Base-by-base conservation (phyloP, 2,329 filamentous ascomycete genomes). In the Penicillium sp. region DNA sequence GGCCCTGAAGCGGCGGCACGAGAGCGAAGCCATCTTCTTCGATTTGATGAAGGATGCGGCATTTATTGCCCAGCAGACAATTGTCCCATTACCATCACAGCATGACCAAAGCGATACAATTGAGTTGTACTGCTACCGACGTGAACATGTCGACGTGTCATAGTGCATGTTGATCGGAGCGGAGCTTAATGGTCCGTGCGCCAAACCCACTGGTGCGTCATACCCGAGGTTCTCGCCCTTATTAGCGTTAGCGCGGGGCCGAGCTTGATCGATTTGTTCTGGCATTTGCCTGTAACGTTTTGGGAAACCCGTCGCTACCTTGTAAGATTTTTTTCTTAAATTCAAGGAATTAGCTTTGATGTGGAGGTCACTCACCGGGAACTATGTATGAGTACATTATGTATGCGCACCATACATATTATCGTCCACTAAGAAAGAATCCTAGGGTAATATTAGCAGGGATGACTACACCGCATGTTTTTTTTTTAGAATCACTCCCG, bases 1-100 rank as follows among this genome's bases (percentile, higher is more conserved):
- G 26, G 84, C 86, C 1, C 83, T 88, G 74, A 91, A 91, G 71
- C 81, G 84, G 57, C 79, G 88, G 31, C 88, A 90, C 70, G 80
- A 84, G 3, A 87, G 84, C 61, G 88, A 91, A 69, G 76, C 79
- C 7, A 73, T 85, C 3, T 90, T 90, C 72, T 90, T 89, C 68
- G 80, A 85, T 4, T 73, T 89, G 44, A 86, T 87, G 78, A 59
- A 68, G 37, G 64, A 72, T 42, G 70, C 72, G 27, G 67, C 67
- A 7, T 74, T 82, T 60, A 52, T 57, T 4, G 62, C 66, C 45
- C 49, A 70, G 46, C 72, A 72, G 46, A 60, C 68, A 21, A 64
- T 52, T n/a, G 67, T 77, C 37, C 57, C 69, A 10, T 65, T 80
- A 10, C 76, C 77, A 21, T 68, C 68, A 26, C 67, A 74, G 44